Conservation (phyloP, 2,329 filamentous ascomycete genomes). For the Drechslerella coelobrocha region DNA sequence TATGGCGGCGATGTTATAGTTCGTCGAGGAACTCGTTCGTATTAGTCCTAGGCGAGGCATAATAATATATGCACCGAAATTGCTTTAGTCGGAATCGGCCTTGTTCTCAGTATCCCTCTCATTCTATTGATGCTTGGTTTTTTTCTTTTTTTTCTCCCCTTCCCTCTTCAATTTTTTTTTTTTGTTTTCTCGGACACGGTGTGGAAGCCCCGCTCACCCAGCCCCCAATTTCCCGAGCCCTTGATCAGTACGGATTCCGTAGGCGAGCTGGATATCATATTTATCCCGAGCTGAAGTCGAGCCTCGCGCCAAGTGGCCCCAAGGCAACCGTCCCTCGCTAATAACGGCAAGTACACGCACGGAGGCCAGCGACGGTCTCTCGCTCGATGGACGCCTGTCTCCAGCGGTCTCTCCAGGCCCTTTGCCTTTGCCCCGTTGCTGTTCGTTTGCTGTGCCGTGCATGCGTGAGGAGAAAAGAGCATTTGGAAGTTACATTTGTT, state of each 20-base stretch:
- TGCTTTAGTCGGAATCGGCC: not conserved
- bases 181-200: conserved; percentile 6
- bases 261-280: conserved; percentile 18
- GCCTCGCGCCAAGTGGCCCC: not conserved
- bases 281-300: conserved; percentile 19
- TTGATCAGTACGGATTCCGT: conserved; percentile 8
- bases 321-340: not conserved
- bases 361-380: not conserved
- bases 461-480: conserved; percentile 1
- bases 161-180: no score
- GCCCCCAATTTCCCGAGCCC: conserved; percentile 47
- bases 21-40: conserved; percentile 18
- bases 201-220: conserved; percentile 41
- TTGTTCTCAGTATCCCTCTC: conserved; percentile 22
- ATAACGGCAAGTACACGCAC: conserved; percentile 1
- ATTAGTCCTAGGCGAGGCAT: conserved; percentile 24
- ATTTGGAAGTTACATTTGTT: conserved; percentile 4
- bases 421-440: not conserved
- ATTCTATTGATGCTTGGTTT: no score
- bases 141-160: not conserved
- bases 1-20: conserved; percentile 15
- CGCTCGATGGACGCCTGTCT: not conserved
- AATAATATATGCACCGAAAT: conserved; percentile 7
- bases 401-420: not conserved
- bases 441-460: not conserved